A percentile compares a stretch with the other conserved stretches of the same genome.
These are phyloP conservation scores for Limonium bicolor DNA, from an alignment of 148 eudicot species.

Conservation along the genomic window DNA sequence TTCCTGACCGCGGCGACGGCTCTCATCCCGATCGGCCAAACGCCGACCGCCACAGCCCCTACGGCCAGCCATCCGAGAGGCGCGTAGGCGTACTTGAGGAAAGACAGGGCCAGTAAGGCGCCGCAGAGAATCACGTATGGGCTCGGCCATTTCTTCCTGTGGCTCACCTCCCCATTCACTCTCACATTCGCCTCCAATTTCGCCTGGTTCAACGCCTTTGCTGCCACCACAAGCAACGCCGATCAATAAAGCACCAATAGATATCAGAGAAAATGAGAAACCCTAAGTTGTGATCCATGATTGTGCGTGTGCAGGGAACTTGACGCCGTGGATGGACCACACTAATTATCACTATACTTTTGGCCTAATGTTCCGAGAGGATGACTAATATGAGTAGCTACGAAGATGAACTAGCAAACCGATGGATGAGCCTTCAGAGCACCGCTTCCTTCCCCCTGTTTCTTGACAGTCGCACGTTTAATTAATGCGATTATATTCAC, in stretches of 20 bases:
- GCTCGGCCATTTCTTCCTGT: slow-evolving; percentile 71
- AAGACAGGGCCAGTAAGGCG: slow-evolving; percentile 31
- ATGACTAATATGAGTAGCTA: too few relatives aligned
- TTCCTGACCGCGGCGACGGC: slow-evolving; percentile 37
- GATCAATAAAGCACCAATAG: neutral
- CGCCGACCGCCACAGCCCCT: slow-evolving; percentile 52
- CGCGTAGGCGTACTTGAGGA: slow-evolving; percentile 41
- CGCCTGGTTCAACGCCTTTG: slow-evolving; percentile 62
- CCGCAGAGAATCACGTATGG: slow-evolving; percentile 54
- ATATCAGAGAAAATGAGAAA: neutral
- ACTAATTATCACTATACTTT: too few relatives aligned
- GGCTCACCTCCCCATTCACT: slow-evolving; percentile 25
- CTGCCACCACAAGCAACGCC: slow-evolving; percentile 17
- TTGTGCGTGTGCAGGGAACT: too few relatives aligned
- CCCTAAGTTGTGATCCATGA: slow-evolving; percentile 2
- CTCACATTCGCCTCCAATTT: slow-evolving; percentile 70
- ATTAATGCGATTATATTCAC: too few relatives aligned
- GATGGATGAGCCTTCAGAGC: too few relatives aligned
- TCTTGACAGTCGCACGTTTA: too few relatives aligned
- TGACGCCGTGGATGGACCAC: too few relatives aligned
- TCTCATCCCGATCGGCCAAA: slow-evolving; percentile 38
- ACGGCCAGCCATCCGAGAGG: slow-evolving; percentile 69
- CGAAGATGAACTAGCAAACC: too few relatives aligned
- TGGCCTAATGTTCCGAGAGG: too few relatives aligned
- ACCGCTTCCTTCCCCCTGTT: too few relatives aligned